A percentile compares a stretch with the other conserved stretches of the same genome.
Conservation (phyloP, 1,284 basidiomycete species). For the Fomitopsis betulina region DNA sequence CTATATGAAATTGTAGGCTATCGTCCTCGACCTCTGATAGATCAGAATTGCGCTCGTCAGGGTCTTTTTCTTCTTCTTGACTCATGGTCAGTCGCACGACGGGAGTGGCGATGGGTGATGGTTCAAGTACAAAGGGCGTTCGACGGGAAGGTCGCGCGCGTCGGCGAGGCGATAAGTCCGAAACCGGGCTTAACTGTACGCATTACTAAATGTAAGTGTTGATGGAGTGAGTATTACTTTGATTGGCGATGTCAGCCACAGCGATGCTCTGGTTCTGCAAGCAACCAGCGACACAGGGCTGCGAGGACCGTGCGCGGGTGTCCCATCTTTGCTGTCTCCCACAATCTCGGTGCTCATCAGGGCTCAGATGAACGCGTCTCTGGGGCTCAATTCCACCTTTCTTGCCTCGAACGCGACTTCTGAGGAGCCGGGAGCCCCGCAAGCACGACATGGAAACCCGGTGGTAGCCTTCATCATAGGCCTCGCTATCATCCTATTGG, state of each 20-base stretch:
- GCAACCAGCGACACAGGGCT: neutral
- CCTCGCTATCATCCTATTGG: constrained; percentile 70
- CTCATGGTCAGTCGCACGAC: neutral
- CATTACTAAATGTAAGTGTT: too few species aligned
- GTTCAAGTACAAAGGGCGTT: neutral
- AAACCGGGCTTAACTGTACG: neutral
- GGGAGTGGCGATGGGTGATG: neutral
- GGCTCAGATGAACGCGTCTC: constrained; percentile 13
- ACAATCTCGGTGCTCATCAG: neutral
- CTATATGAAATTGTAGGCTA: constrained; percentile 43
- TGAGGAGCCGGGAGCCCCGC: constrained; percentile 24
- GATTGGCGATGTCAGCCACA: neutral
- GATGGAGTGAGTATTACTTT: neutral
- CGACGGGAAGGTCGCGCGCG: neutral
- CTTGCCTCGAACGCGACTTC: constrained; percentile 7
- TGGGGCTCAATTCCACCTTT: constrained; percentile 6
- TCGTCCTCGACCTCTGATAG: constrained; percentile 27
- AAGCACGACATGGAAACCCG: constrained; percentile 43
- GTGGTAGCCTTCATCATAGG: constrained; percentile 78
- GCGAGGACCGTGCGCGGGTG: neutral
- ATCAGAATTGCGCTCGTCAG: constrained; percentile 49
- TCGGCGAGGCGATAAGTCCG: neutral
- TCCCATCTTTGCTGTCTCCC: neutral
- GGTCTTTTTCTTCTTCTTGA: constrained; percentile 27
- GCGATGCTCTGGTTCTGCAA: neutral